phyloP scores from a whole-genome alignment of 331 rosid genomes.

The Dryas integrifolia region DNA sequence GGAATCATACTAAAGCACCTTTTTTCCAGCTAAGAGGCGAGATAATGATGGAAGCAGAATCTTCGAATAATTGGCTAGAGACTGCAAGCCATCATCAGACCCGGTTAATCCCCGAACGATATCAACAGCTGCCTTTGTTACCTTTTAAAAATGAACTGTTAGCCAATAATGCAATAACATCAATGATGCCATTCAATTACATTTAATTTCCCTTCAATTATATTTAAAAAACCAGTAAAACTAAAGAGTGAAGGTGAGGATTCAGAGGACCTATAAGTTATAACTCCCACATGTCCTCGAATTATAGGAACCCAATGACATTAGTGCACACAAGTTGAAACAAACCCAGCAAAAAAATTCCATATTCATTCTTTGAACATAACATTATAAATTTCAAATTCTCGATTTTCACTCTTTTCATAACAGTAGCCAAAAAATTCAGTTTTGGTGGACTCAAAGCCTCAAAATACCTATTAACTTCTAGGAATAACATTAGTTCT shows the following conservation, averaged over 20 bases:
- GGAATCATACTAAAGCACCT: conserved; percentile 41
- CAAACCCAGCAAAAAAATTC: neutral
- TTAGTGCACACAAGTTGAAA: neutral
- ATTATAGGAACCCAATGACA: neutral
- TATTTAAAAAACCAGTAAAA: neutral
- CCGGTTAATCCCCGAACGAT: conserved; percentile 91
- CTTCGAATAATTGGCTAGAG: conserved; percentile 52
- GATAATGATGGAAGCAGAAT: conserved; percentile 52
- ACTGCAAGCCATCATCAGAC: conserved; percentile 74
- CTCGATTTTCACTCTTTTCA: too few relatives aligned
- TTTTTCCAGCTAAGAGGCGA: conserved; percentile 53
- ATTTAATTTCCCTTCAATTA: neutral
- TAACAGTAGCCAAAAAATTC: neutral
- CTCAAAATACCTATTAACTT: neutral
- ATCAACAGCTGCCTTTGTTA: conserved; percentile 77
- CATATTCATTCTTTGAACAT: too few relatives aligned
- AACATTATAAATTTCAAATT: too few relatives aligned
- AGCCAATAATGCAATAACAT: neutral
- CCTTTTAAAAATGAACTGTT: conserved; percentile 24
- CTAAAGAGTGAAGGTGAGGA: neutral
- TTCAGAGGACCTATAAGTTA: neutral
- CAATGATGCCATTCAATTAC: neutral
- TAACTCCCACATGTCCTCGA: neutral
- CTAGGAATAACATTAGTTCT: neutral
- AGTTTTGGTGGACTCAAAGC: neutral